Evolutionary conservation across 176 grass and related monocot genomes (phyloP).

Genomic region (Cocos nucifera): DNA sequence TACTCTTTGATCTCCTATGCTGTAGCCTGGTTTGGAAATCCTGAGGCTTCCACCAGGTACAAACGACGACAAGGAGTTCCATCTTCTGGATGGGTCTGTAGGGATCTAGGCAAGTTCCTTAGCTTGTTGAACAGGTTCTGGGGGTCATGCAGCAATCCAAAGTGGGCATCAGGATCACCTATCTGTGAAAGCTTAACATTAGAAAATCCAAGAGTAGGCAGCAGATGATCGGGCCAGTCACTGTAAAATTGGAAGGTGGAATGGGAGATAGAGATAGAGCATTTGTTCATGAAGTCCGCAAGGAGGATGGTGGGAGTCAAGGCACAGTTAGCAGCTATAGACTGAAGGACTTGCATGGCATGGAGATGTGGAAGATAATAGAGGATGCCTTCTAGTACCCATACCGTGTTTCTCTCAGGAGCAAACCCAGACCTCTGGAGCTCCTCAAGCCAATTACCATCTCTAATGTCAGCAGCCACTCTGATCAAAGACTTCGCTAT

Average conservation of each 20-base stretch:
- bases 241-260: slow-evolving; percentile 86
- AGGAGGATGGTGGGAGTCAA: slow-evolving; percentile 38
- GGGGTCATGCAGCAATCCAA: slow-evolving; percentile 74
- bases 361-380: slow-evolving; percentile 66
- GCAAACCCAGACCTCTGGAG: slow-evolving; percentile 57
- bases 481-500: slow-evolving; percentile 48
- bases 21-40: slow-evolving; percentile 26
- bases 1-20: slow-evolving; percentile 6
- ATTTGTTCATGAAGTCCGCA: slow-evolving; percentile 94
- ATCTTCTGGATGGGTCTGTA: slow-evolving; percentile 60
- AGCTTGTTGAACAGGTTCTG: slow-evolving; percentile 88
- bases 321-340: slow-evolving; percentile 37
- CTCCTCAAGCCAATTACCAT: slow-evolving; percentile 63
- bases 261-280: slow-evolving; percentile 38
- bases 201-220: slow-evolving; percentile 63
- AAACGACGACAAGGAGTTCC: slow-evolving; percentile 71
- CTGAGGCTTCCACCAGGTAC: slow-evolving; percentile 84
- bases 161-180: slow-evolving; percentile 75
- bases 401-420: slow-evolving; percentile 48
- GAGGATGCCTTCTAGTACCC: slow-evolving; percentile 92
- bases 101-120: slow-evolving; percentile 73
- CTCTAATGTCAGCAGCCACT: slow-evolving; percentile 57
- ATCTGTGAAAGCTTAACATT: slow-evolving; percentile 71
- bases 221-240: slow-evolving; percentile 72
- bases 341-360: slow-evolving; percentile 72